Base-by-base conservation (phyloP, 768 basidiomycete species). In the Russula brevipes region DNA sequence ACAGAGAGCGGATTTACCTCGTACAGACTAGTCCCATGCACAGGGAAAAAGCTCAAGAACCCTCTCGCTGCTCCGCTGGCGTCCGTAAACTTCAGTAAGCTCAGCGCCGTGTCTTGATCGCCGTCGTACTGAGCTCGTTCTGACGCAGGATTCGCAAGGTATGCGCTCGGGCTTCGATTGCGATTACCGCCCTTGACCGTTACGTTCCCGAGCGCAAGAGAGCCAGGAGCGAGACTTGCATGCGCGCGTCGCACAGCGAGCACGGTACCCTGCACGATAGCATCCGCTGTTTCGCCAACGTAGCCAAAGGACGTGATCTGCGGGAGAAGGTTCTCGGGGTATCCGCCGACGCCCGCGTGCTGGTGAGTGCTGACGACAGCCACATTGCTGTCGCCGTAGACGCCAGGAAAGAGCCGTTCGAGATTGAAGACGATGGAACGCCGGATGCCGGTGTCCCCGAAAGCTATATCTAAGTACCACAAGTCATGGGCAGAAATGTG, bases 1-100 rank as follows among this genome's bases (percentile, higher is more conserved):
- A 45, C 19, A 47, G 19, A 41, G 11, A 38, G 17, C 7, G 7
- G 11, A 61, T 71, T 30, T 66, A 89, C 89, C 75, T 85, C 79
- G 69, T 90, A 91, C n/a, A 90, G 68, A 66, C 87, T 88, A 16
- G 89, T 91, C 1, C 88, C 88, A 72, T 91, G 90, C 0, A 91
- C 89, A 0, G 89, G 77, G 72, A 86, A 91, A 74, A 87, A 90
- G 72, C 83, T 87, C 67, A 90, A 70, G 69, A 91, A 80, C 2
- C 89, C 89, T 57, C 83, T 77, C 19, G 83, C 78, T 35, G 78
- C 79, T 35, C 88, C 88, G 57, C 70, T 74, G 8, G 66, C 66
- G 70, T 88, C 85, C 50, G 86, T 80, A 64, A 91, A 86, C 53
- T 83, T 78, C 59, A 92, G 72, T 17, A 89, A 76, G 5, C 85